phyloP scores from a whole-genome alignment of 192 early-diverging fungal species.

The Allomyces arbusculus region DNA sequence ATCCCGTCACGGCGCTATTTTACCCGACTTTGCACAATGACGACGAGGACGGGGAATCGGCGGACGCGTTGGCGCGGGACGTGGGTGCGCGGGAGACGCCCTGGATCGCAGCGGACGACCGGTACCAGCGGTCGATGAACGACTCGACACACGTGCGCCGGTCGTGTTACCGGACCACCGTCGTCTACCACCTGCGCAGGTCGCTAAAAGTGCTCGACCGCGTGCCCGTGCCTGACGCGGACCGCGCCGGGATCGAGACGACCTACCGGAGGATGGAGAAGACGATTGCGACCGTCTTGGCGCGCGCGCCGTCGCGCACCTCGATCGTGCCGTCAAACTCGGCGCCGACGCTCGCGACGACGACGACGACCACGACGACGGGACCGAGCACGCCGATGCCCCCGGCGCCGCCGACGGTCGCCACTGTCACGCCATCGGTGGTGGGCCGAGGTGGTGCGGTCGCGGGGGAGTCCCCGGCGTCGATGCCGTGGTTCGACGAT shows the following conservation, averaged over 20 bases:
- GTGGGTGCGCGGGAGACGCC: not conserved
- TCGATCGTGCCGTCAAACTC: no score
- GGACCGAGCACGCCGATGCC: no score
- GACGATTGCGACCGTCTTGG: not conserved
- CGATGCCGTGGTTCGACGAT: no score
- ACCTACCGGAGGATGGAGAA: not conserved
- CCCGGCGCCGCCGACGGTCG: no score
- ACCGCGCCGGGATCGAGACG: not conserved
- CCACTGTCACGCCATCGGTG: no score
- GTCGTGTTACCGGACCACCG: not conserved
- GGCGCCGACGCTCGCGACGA: no score
- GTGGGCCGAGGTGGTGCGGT: no score
- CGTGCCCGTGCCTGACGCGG: not conserved
- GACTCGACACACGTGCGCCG: not conserved
- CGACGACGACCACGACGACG: no score
- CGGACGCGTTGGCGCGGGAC: not conserved
- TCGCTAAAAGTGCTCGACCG: not conserved
- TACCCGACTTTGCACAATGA: not conserved
- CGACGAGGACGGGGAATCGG: not conserved
- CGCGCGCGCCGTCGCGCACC: not conserved
- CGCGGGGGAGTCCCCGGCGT: no score
- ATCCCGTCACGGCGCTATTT: not conserved
- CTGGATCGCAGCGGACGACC: not conserved
- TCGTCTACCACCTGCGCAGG: not conserved
- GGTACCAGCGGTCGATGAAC: not conserved